Evolutionary conservation across 768 basidiomycete species (phyloP).

Genomic region (Lactarius vividus): DNA sequence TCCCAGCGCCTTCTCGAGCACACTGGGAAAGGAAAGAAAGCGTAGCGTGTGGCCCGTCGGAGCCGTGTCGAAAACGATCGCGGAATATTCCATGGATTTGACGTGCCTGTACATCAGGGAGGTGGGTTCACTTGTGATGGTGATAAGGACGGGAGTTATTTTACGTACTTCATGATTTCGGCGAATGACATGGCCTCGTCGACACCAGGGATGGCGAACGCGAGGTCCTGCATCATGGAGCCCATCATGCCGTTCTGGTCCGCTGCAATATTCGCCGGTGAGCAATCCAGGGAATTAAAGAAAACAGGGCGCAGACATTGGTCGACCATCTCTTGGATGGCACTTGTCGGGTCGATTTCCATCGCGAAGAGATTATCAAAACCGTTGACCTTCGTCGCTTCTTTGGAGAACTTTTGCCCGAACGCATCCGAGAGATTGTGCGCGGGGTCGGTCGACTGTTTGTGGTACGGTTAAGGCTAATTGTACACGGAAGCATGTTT

Average conservation of each 20-base stretch:
- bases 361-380: constrained; percentile 96
- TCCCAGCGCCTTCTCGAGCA: constrained; percentile 94
- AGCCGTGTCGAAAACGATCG: constrained; percentile 98
- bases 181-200: constrained; percentile 99
- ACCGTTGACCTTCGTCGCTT: constrained; percentile 97
- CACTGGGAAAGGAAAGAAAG: constrained; percentile 98
- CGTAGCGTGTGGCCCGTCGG: constrained; percentile 98
- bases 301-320: constrained; percentile 58
- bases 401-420: constrained; percentile 98
- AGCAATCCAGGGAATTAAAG: neutral
- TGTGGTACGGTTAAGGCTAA: neutral
- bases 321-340: constrained; percentile 99
- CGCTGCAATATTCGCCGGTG: constrained; percentile 44
- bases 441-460: constrained; percentile 96
- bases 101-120: constrained; percentile 66
- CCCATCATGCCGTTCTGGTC: constrained; percentile 95
- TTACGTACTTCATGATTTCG: constrained; percentile 96
- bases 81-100: constrained; percentile 99
- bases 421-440: constrained; percentile 99
- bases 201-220: constrained; percentile 98
- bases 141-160: constrained; percentile 13
- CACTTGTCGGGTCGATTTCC: constrained; percentile 99
- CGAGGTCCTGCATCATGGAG: constrained; percentile 99
- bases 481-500: neutral
- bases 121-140: neutral